A percentile compares a stretch with the other conserved stretches of the same genome.
phyloP scores from a whole-genome alignment of 78 protist species.

The Polysphondylium violaceum region DNA sequence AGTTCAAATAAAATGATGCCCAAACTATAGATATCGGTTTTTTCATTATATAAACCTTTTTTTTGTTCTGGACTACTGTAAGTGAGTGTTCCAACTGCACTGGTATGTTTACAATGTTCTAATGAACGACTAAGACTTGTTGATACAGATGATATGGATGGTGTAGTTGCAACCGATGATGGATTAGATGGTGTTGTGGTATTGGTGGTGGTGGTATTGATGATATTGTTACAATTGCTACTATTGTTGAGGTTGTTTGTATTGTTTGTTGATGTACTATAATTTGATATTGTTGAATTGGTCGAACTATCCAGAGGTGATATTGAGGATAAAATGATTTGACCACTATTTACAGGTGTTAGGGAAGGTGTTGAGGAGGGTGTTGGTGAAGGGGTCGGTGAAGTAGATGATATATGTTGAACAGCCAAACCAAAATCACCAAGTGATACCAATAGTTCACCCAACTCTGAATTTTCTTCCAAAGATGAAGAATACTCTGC shows the following conservation, averaged over 20 bases:
- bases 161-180: conserved; percentile 24
- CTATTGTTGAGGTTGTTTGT: conserved; percentile 5
- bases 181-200: not conserved
- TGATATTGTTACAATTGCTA: not conserved
- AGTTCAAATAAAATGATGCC: conserved; percentile 79
- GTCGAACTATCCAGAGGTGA: not conserved
- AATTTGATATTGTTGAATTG: no score
- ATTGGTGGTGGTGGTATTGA: not conserved
- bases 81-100: conserved; percentile 81
- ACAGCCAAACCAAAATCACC: conserved; percentile 75
- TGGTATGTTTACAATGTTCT: conserved; percentile 72
- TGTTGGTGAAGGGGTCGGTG: conserved; percentile 65
- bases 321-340: not conserved
- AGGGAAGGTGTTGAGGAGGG: conserved; percentile 73
- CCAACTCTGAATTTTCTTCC: conserved; percentile 6
- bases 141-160: not conserved
- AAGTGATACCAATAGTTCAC: conserved; percentile 48
- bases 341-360: conserved; percentile 32
- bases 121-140: conserved; percentile 55
- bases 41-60: conserved; percentile 67
- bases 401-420: conserved; percentile 9
- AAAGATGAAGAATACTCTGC: not conserved
- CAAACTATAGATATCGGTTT: conserved; percentile 76
- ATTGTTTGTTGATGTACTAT: conserved; percentile 4
- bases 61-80: conserved; percentile 81